Evolutionary conservation across 108 stramenopile species (phyloP).

Genomic region (Cylindrotheca closterium): DNA sequence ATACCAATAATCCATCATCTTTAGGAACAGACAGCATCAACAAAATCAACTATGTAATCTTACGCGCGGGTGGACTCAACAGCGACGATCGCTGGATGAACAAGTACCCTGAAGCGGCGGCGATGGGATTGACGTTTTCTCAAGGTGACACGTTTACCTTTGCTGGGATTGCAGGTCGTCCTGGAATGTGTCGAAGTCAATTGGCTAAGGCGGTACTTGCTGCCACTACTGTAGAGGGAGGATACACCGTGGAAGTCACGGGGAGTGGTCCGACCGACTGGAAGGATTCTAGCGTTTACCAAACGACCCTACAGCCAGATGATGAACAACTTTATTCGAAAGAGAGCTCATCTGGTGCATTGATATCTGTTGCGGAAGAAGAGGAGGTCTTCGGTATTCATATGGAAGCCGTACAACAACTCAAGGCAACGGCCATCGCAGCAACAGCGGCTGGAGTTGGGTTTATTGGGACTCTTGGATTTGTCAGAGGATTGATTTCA

Average conservation of each 20-base stretch:
- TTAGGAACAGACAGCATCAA: no score
- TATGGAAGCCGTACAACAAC: neutral
- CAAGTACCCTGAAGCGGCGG: neutral
- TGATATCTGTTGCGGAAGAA: no score
- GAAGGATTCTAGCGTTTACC: neutral
- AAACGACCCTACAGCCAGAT: neutral
- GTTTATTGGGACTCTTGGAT: neutral
- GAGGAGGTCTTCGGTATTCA: neutral
- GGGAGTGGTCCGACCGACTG: neutral
- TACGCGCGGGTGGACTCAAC: neutral
- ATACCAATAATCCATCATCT: no score
- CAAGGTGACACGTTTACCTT: neutral
- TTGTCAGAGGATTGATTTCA: neutral
- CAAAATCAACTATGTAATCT: neutral
- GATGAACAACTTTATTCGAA: neutral
- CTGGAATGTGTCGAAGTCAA: neutral
- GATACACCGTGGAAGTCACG: neutral
- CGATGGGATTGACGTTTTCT: neutral
- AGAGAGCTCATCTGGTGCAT: no score
- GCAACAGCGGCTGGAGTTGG: neutral
- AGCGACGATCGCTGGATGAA: neutral
- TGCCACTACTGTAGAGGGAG: neutral
- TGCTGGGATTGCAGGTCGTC: neutral
- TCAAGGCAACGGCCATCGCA: neutral
- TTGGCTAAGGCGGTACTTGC: neutral